These are phyloP conservation scores for Cucurbita maxima DNA, from an alignment of 306 rosid genomes.

Conservation along the genomic window DNA sequence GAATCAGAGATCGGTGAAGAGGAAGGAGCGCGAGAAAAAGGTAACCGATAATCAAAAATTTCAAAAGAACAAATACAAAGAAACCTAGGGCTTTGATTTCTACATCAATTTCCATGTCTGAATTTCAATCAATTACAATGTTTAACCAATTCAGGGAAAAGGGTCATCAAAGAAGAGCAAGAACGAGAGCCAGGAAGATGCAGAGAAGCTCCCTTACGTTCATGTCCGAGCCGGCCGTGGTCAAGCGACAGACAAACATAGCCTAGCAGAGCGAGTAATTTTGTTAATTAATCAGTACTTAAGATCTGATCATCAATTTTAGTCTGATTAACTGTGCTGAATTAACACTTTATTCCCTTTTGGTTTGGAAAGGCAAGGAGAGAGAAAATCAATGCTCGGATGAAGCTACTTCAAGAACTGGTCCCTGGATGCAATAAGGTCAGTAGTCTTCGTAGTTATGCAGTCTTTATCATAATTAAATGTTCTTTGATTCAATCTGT, in stretches of 20 bases:
- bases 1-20: constrained; percentile 47
- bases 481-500: constrained; percentile 19
- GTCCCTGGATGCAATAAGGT: constrained; percentile 99
- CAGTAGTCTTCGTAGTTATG: constrained; percentile 15
- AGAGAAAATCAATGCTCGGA: constrained; percentile 96
- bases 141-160: constrained; percentile 39
- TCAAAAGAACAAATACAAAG: not conserved
- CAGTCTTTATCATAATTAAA: constrained; percentile 20
- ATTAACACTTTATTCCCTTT: not conserved
- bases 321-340: not conserved
- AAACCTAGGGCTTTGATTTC: constrained; percentile 31
- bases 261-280: constrained; percentile 91
- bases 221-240: constrained; percentile 98
- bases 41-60: constrained; percentile 12
- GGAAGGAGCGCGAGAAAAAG: constrained; percentile 95
- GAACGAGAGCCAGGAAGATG: constrained; percentile 42
- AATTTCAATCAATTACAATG: not conserved
- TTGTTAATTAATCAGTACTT: constrained; percentile 20
- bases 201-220: constrained; percentile 66
- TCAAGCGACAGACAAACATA: constrained; percentile 95
- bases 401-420: constrained; percentile 92
- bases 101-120: constrained; percentile 2
- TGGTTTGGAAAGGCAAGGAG: constrained; percentile 70
- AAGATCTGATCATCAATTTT: not conserved
- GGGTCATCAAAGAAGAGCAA: constrained; percentile 55